These are phyloP conservation scores for Echria macrotheca DNA, from an alignment of 495 filamentous ascomycete species.

Conservation along the genomic window DNA sequence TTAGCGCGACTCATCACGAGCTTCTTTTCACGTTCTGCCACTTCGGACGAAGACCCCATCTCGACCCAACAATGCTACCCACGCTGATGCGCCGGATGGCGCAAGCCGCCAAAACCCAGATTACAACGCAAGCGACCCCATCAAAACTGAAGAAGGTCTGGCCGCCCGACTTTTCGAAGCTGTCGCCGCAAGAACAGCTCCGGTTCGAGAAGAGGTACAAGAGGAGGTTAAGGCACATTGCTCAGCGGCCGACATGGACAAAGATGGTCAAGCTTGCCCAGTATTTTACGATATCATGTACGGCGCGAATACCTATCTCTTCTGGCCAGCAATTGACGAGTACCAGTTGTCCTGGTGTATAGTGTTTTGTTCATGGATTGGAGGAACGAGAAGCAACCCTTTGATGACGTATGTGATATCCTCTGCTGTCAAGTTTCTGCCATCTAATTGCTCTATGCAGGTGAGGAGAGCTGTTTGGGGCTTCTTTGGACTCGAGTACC, in stretches of 20 bases:
- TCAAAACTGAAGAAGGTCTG: conserved; percentile 73
- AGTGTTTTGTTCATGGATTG: conserved; percentile 74
- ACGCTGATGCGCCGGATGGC: conserved; percentile 37
- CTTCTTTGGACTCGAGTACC: conserved; percentile 23
- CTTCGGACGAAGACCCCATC: too few species aligned
- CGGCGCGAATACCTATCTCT: conserved; percentile 43
- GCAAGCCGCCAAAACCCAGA: conserved; percentile 15
- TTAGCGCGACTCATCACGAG: background rate
- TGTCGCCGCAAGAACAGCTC: conserved; percentile 80
- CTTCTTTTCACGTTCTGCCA: background rate
- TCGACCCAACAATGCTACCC: conserved; percentile 33
- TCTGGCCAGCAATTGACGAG: conserved; percentile 5
- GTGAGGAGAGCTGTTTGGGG: conserved; percentile 20
- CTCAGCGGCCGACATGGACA: conserved; percentile 65
- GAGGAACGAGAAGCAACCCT: conserved; percentile 55
- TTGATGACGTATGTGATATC: conserved; percentile 47
- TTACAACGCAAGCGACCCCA: background rate
- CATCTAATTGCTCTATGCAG: conserved; percentile 10
- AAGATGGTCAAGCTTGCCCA: conserved; percentile 67
- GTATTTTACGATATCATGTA: conserved; percentile 60
- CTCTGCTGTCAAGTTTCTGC: background rate
- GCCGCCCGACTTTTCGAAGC: conserved; percentile 85
- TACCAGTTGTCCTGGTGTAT: conserved; percentile 63
- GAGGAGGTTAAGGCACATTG: conserved; percentile 64
- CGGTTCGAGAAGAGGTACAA: conserved; percentile 72